Conservation (phyloP, 2,329 filamentous ascomycete genomes). For the Ceratocystis cubensis region DNA sequence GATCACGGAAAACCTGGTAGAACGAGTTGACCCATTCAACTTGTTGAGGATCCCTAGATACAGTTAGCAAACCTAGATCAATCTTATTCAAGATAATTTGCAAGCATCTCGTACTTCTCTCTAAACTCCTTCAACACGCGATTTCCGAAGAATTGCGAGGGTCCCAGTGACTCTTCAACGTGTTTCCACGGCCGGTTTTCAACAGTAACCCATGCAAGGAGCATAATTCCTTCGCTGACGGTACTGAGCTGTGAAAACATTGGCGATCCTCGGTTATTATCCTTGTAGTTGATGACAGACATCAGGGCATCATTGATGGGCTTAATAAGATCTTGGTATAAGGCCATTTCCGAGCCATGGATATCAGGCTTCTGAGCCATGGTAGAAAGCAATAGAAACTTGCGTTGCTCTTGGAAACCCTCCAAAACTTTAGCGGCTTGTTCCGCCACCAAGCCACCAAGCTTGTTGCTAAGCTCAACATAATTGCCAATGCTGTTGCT, state of each 20-base stretch:
- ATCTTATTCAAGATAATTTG: not conserved
- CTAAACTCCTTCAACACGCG: slow-evolving; percentile 84
- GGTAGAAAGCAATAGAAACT: slow-evolving; percentile 75
- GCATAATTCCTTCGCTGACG: slow-evolving; percentile 79
- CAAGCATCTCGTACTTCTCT: slow-evolving; percentile 39
- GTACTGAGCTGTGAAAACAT: slow-evolving; percentile 73
- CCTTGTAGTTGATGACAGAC: slow-evolving; percentile 66
- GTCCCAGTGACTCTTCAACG: slow-evolving; percentile 68
- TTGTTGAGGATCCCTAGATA: slow-evolving; percentile 59
- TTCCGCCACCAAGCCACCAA: slow-evolving; percentile 66
- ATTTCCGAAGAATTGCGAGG: slow-evolving; percentile 90
- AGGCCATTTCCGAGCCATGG: slow-evolving; percentile 43
- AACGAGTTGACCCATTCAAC: slow-evolving; percentile 87
- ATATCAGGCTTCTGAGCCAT: slow-evolving; percentile 86
- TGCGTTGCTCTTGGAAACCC: slow-evolving; percentile 73
- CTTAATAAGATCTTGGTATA: slow-evolving; percentile 67
- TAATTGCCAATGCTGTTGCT: slow-evolving; percentile 62
- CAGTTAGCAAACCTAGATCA: not conserved
- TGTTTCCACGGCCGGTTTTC: slow-evolving; percentile 74
- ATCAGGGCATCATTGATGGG: slow-evolving; percentile 75
- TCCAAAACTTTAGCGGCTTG: slow-evolving; percentile 51
- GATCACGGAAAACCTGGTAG: slow-evolving; percentile 75
- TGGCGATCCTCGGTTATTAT: slow-evolving; percentile 62
- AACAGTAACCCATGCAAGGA: slow-evolving; percentile 80
- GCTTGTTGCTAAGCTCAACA: slow-evolving; percentile 60